A percentile compares a stretch with the other conserved stretches of the same genome.
phyloP scores from a whole-genome alignment of 2,329 filamentous ascomycete species.

The Sarocladium oryzae region DNA sequence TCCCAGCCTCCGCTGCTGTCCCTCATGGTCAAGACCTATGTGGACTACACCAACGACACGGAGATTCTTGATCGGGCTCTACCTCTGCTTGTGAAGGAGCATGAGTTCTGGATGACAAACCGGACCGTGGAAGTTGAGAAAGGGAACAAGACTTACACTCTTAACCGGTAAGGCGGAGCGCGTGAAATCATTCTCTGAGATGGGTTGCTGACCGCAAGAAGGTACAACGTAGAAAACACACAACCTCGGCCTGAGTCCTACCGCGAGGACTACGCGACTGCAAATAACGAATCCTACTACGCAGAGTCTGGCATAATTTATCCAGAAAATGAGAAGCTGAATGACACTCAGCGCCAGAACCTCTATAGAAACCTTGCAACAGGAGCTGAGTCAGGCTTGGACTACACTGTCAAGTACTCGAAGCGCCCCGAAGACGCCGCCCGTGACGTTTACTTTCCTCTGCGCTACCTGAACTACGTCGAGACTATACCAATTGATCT shows the following conservation, averaged over 20 bases:
- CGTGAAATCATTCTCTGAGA: neutral
- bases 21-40: slow-evolving; percentile 59
- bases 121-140: slow-evolving; percentile 47
- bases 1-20: slow-evolving; percentile 61
- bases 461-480: slow-evolving; percentile 54
- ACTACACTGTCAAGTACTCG: slow-evolving; percentile 56
- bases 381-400: slow-evolving; percentile 61
- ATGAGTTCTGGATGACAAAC: slow-evolving; percentile 57
- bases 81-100: slow-evolving; percentile 56
- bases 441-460: slow-evolving; percentile 56
- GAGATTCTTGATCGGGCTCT: slow-evolving; percentile 53
- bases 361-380: slow-evolving; percentile 58
- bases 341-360: slow-evolving; percentile 41
- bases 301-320: slow-evolving; percentile 49
- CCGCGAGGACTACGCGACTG: slow-evolving; percentile 58
- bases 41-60: slow-evolving; percentile 59
- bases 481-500: slow-evolving; percentile 58
- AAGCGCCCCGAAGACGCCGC: slow-evolving; percentile 50
- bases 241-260: slow-evolving; percentile 63
- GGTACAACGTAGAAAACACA: slow-evolving; percentile 56
- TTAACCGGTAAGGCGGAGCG: slow-evolving; percentile 43
- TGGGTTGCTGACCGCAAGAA: neutral
- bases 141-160: slow-evolving; percentile 40
- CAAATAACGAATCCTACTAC: slow-evolving; percentile 58
- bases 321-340: slow-evolving; percentile 42